Evolutionary conservation across 768 basidiomycete species (phyloP).

Genomic region (Auricularia sp.): DNA sequence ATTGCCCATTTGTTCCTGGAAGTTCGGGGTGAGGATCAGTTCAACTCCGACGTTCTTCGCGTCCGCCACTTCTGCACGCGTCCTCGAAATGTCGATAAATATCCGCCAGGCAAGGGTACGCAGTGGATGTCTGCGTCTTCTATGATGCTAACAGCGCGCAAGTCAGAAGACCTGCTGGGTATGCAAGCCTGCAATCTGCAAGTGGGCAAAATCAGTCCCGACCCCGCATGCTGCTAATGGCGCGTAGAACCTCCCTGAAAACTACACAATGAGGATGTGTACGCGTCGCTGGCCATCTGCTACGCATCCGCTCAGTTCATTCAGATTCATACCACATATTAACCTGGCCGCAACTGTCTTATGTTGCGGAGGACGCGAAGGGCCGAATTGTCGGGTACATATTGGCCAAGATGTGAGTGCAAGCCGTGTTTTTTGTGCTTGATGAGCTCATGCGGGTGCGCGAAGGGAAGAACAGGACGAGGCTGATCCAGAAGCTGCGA

Average conservation of each 20-base stretch:
- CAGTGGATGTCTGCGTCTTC: not conserved
- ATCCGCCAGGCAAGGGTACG: not conserved
- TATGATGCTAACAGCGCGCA: not conserved
- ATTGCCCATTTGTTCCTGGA: too few species aligned
- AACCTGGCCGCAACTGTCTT: constrained; percentile 91
- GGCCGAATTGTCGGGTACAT: constrained; percentile 92
- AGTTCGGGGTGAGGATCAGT: too few species aligned
- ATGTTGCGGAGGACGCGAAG: constrained; percentile 83
- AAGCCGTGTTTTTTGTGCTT: not conserved
- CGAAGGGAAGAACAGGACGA: not conserved
- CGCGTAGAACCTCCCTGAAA: constrained; percentile 75
- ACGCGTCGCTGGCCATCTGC: constrained; percentile 15
- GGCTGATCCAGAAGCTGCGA: not conserved
- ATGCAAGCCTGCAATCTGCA: constrained; percentile 90
- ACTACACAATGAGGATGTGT: constrained; percentile 80
- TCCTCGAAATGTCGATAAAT: not conserved
- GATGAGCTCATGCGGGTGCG: too few species aligned
- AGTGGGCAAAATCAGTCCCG: not conserved
- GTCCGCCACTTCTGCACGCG: too few species aligned
- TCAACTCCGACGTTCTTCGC: too few species aligned
- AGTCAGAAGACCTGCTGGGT: constrained; percentile 81
- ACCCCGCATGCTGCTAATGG: not conserved
- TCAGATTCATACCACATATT: constrained; percentile 81
- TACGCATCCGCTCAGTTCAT: not conserved
- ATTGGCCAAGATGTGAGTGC: constrained; percentile 80